phyloP scores from a whole-genome alignment of 176 grass and related monocot species.

The Triticum turgidum region DNA sequence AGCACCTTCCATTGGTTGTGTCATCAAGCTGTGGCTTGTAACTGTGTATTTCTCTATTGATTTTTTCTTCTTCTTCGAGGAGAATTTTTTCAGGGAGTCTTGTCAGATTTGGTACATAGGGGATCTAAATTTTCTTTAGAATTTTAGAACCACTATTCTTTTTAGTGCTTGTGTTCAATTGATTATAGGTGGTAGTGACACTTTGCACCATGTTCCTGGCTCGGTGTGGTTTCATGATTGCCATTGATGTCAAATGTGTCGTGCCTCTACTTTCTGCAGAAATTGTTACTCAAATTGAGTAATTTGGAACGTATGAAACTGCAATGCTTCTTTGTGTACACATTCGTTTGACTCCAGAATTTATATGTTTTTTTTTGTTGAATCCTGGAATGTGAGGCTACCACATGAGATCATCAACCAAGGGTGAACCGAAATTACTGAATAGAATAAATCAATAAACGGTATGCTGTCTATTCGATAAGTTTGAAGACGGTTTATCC shows the following conservation, averaged over 20 bases:
- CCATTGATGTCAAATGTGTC: neutral
- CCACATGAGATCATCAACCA: neutral
- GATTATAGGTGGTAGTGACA: constrained; percentile 42
- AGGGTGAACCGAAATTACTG: too few relatives aligned
- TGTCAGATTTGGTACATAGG: constrained; percentile 51
- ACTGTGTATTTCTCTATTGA: constrained; percentile 18
- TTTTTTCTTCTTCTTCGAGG: constrained; percentile 16
- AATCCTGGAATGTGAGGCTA: neutral
- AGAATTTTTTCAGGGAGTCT: neutral
- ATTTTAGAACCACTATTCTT: constrained; percentile 45
- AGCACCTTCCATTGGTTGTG: constrained; percentile 9
- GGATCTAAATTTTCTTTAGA: constrained; percentile 35
- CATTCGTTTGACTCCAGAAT: neutral
- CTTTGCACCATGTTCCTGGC: constrained; percentile 4
- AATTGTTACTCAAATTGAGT: neutral
- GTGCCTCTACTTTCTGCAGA: neutral
- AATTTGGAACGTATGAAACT: constrained; percentile 15
- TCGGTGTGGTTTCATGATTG: constrained; percentile 16
- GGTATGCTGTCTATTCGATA: too few relatives aligned
- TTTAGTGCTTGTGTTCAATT: constrained; percentile 47
- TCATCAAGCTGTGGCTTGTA: constrained; percentile 36
- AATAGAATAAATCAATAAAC: too few relatives aligned
- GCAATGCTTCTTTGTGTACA: neutral
- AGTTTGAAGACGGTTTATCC: too few relatives aligned
- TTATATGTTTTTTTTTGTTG: neutral